Evolutionary conservation across 169 alveolate species (phyloP), one percentile per base, ranked within the genome.

Genomic region (Besnoitia besnoiti): DNA sequence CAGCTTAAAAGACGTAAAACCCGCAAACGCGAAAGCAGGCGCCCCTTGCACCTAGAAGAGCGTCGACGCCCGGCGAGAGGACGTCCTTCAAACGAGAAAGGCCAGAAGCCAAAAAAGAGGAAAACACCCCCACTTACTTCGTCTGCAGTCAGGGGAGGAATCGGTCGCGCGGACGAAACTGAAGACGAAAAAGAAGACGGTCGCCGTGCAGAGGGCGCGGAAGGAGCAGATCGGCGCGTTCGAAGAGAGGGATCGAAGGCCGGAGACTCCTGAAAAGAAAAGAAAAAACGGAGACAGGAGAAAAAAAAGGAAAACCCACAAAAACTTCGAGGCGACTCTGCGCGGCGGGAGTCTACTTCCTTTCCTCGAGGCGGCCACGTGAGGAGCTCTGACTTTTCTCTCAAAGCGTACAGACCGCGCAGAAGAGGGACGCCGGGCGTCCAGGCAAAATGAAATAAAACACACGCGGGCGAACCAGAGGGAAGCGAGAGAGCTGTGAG

Each of bases 171-270:
- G n/a, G 46, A 73, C 8, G 82, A 73, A 21, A 42, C 5, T 19
- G 46, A 73, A 35, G 82, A 73, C 39, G 82, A 73, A 73, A 42
- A 30, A n/a, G 44, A 73, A 42, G 46, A n/a, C 8, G 79, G 39
- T 24, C 44, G 39, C 3, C 30, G 82, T 16, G 82, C 44, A 5
- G 67, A 5, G 12, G 67, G 67, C 67, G n/a, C n/a, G n/a, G n/a
- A n/a, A n/a, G 67, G 67, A 14, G 14, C 24, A 14, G 67, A 24
- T 14, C 82, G 40, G 44, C n/a, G 82, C 12, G 24, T 16, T 10
- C 82, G 82, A 73, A 73, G 82, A 42, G 44, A 30, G 21, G 82
- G 82, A n/a, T 73, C 82, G 46, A 73, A 73, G 27, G 82, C 82
- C 3, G 82, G 82, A n/a, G 82, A 73, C 46, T 73, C 82, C 82